Base-by-base conservation (phyloP, 2,329 filamentous ascomycete species). In the Aspergillus ruber region DNA sequence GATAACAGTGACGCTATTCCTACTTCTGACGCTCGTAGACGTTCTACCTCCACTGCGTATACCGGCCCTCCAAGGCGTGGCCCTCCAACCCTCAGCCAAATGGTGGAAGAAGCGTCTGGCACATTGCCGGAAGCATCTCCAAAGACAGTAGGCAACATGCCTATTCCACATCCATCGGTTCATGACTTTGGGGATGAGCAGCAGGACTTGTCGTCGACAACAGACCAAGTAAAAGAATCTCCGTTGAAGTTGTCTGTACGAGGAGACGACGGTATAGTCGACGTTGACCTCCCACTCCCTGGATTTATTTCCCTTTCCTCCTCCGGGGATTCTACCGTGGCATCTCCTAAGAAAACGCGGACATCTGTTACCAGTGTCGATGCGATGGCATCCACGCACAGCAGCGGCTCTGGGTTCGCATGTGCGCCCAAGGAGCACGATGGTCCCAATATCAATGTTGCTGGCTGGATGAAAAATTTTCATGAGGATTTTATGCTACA, bases 401-500 rank as follows among this genome's bases (percentile, higher is more conserved):
- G 67, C 48, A 71, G 66, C 53, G 58, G 58, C 13, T 69, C 63
- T 45, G 69, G 62, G 43, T 65, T 63, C 33, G 62, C 61, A 45
- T 53, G 56, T 45, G 50, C 51, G 6, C 50, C 56, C 33, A 66
- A 56, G 50, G 65, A 70, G n/a, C 61, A 60, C 23, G 68, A 74
- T 32, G 73, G 75, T 15, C 71, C 74, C n/a, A 71, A 72, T 18
- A 66, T 74, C 46, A 79, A 80, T 51, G 78, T 81, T 13, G 78
- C 77, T 49, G 79, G 79, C 3, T 82, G 77, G 74, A 58, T 82
- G 18, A 76, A 74, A 48, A 66, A 65, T 8, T 81, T 79, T 52
- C 80, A 82, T 56, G 74, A 79, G 48, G 79, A 83, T 58, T 82
- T 82, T 54, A 68, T 74, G 8, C 70, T 83, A 2, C 79, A 83